A percentile compares a stretch with the other conserved stretches of the same genome.
Conservation (phyloP, 352 stramenopile species). For the Pythium sp. region DNA sequence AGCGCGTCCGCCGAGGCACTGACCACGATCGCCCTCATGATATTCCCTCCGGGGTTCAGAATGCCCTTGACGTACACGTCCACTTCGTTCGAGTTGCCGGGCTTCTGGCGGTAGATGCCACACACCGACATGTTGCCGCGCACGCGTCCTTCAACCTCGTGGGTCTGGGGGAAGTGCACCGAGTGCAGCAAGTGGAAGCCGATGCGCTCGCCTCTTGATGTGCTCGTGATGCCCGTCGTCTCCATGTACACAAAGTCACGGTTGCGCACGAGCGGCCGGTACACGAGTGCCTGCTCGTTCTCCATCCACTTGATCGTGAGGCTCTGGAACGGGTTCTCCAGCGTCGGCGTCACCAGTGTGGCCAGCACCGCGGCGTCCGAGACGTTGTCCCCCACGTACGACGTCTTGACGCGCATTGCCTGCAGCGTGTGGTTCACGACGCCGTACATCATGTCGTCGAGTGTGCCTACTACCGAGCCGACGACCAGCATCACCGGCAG, state of each 20-base stretch:
- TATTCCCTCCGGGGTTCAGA: constrained; percentile 18
- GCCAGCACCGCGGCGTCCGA: constrained; percentile 14
- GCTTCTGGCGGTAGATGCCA: constrained; percentile 18
- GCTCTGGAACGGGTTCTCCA: constrained; percentile 13
- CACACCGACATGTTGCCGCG: constrained; percentile 24
- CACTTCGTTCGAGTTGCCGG: background rate
- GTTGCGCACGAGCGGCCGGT: constrained; percentile 1
- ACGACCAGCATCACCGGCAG: constrained; percentile 12
- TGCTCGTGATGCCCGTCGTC: constrained; percentile 10
- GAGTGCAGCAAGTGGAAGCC: constrained; percentile 20
- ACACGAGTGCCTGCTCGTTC: constrained; percentile 1
- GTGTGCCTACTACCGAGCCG: constrained; percentile 16
- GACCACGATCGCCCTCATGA: constrained; percentile 38
- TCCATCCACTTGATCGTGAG: constrained; percentile 20
- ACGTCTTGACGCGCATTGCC: constrained; percentile 21
- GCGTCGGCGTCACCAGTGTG: constrained; percentile 12
- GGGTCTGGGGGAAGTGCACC: constrained; percentile 17
- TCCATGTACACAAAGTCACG: constrained; percentile 25
- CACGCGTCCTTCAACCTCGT: constrained; percentile 18
- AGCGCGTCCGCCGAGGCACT: constrained; percentile 28
- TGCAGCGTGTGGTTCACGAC: constrained; percentile 21
- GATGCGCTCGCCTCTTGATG: constrained; percentile 8
- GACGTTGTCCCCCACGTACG: constrained; percentile 24
- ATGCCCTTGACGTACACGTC: constrained; percentile 11
- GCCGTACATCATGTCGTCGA: constrained; percentile 30